These are phyloP conservation scores for Aspergillus glaucus DNA, from an alignment of 2,329 filamentous ascomycete species.

Conservation along the genomic window DNA sequence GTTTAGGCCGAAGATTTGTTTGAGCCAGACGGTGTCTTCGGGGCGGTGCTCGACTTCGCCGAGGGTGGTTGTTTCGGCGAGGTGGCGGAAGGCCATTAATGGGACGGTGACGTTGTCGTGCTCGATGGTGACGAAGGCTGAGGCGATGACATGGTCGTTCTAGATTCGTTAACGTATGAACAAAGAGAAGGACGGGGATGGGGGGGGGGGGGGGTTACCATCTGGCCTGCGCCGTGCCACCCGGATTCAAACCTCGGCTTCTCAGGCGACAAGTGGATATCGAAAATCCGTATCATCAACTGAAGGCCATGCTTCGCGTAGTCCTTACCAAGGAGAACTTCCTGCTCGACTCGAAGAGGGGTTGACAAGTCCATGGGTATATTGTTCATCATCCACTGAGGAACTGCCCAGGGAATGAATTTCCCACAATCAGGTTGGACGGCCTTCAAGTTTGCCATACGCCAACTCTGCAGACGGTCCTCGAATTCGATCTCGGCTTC, in stretches of 20 bases:
- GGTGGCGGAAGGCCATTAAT: conserved; percentile 47
- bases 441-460: conserved; percentile 13
- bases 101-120: conserved; percentile 53
- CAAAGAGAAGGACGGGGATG: too few relatives aligned
- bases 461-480: conserved; percentile 19
- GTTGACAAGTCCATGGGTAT: conserved; percentile 19
- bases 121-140: conserved; percentile 58
- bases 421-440: conserved; percentile 23
- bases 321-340: conserved; percentile 26
- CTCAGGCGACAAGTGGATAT: conserved; percentile 54
- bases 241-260: conserved; percentile 47
- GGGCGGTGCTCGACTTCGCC: conserved; percentile 26
- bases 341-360: conserved; percentile 20
- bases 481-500: conserved; percentile 20
- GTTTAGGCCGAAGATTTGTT: conserved; percentile 22
- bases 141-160: conserved; percentile 61
- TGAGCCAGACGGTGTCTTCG: conserved; percentile 24
- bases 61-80: conserved; percentile 22
- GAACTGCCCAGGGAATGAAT: conserved; percentile 27
- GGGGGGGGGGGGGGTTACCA: conserved; percentile 17
- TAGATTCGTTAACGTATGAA: conserved; percentile 5
- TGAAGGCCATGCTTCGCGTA: conserved; percentile 47
- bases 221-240: conserved; percentile 45
- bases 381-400: conserved; percentile 20
- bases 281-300: conserved; percentile 58